A percentile compares a stretch with the other conserved stretches of the same genome.
phyloP scores from a whole-genome alignment of 192 early-diverging fungal genomes.

The Dissophora globulifera region DNA sequence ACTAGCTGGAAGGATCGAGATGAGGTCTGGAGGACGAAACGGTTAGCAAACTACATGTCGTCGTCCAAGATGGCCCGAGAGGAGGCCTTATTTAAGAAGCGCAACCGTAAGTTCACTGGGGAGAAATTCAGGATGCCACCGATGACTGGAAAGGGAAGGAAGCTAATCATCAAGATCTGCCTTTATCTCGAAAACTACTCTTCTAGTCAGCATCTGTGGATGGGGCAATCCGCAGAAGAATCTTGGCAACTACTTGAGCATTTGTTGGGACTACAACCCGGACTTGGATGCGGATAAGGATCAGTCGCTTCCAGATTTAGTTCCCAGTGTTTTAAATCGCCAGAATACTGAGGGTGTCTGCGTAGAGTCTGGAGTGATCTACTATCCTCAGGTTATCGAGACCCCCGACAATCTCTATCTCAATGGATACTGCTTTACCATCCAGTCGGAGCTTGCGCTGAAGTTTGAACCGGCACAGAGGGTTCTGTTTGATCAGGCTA shows the following conservation, averaged over 20 bases:
- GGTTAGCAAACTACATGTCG: slow-evolving; percentile 38
- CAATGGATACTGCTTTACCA: slow-evolving; percentile 38
- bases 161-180: too few species aligned
- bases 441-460: slow-evolving; percentile 44
- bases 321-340: slow-evolving; percentile 13
- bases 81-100: slow-evolving; percentile 29
- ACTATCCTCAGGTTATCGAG: slow-evolving; percentile 17
- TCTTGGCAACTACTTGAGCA: slow-evolving; percentile 51
- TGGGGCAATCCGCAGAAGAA: slow-evolving; percentile 51
- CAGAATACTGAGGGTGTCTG: slow-evolving; percentile 17
- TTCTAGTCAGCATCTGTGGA: slow-evolving; percentile 46
- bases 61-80: slow-evolving; percentile 35
- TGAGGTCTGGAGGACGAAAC: slow-evolving; percentile 40
- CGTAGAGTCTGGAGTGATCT: slow-evolving; percentile 33
- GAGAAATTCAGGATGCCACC: background rate
- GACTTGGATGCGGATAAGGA: slow-evolving; percentile 42
- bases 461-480: slow-evolving; percentile 26
- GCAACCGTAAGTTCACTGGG: slow-evolving; percentile 22
- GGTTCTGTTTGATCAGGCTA: slow-evolving; percentile 43
- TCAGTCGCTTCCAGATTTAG: slow-evolving; percentile 20
- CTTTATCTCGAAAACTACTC: too few species aligned
- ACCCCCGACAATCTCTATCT: background rate
- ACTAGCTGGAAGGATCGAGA: slow-evolving; percentile 46
- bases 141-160: too few species aligned
- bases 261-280: slow-evolving; percentile 47